These are phyloP conservation scores for Auriscalpium orientale DNA, from an alignment of 768 basidiomycete genomes.

Conservation along the genomic window DNA sequence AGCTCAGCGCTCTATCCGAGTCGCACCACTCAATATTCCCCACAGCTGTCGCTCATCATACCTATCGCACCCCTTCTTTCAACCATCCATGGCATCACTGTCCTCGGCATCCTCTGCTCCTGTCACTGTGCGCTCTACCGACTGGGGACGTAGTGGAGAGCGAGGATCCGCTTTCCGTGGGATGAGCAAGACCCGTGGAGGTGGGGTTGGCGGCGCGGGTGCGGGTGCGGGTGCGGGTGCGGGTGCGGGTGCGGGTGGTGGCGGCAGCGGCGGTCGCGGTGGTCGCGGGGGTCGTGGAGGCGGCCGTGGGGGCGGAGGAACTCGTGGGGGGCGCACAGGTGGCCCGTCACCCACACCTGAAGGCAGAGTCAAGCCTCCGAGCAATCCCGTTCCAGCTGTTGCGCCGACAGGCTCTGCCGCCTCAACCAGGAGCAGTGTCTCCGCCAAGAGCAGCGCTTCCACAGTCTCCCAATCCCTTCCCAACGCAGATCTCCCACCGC, in stretches of 20 bases:
- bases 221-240: too few relatives aligned
- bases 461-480: background rate
- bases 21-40: background rate
- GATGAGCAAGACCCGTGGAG: slow-evolving; percentile 24
- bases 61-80: background rate
- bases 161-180: slow-evolving; percentile 42
- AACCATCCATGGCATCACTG: slow-evolving; percentile 35
- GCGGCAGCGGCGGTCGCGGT: slow-evolving; percentile 27
- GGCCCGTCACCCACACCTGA: background rate
- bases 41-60: background rate
- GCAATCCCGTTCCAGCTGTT: background rate
- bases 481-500: background rate
- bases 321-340: background rate
- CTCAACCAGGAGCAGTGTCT: background rate
- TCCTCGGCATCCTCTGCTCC: slow-evolving; percentile 24
- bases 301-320: background rate
- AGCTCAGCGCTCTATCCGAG: too few relatives aligned
- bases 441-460: slow-evolving; percentile 5
- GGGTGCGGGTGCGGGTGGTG: slow-evolving; percentile 4
- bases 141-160: slow-evolving; percentile 42
- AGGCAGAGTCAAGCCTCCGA: background rate
- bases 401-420: background rate
- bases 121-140: slow-evolving; percentile 27
- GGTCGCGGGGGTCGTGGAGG: background rate
- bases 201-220: slow-evolving; percentile 4